Evolutionary conservation across 2,329 filamentous ascomycete genomes (phyloP).

Genomic region (Neonectria hederae): DNA sequence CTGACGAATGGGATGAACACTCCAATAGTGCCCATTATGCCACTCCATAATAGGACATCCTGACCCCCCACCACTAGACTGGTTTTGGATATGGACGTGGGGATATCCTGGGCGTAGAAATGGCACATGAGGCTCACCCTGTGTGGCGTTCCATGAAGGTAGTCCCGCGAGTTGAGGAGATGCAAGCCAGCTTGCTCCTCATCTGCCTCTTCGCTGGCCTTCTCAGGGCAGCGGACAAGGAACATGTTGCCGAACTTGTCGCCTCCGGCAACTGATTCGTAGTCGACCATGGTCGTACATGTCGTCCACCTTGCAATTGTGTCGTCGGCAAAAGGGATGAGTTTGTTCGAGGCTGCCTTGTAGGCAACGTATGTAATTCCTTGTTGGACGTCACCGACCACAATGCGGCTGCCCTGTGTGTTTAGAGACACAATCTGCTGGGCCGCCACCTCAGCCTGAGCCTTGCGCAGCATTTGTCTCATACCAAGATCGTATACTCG

Average conservation of each 20-base stretch:
- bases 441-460: conserved; percentile 80
- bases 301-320: conserved; percentile 90
- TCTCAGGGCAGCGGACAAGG: conserved; percentile 86
- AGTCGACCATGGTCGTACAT: conserved; percentile 93
- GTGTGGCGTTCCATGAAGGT: conserved; percentile 89
- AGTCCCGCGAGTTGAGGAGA: conserved; percentile 88
- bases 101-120: conserved; percentile 91
- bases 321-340: conserved; percentile 95
- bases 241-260: conserved; percentile 99
- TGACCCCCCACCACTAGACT: conserved; percentile 90
- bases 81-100: conserved; percentile 88
- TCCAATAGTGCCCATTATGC: conserved; percentile 92
- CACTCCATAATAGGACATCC: conserved; percentile 92
- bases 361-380: conserved; percentile 93
- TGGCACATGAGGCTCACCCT: conserved; percentile 87
- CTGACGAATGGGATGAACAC: conserved; percentile 91
- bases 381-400: conserved; percentile 93
- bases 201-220: conserved; percentile 88
- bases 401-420: conserved; percentile 88
- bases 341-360: conserved; percentile 88
- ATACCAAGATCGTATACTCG: conserved; percentile 93
- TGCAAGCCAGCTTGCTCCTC: conserved; percentile 91
- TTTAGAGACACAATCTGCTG: conserved; percentile 89
- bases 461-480: conserved; percentile 90
- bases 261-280: conserved; percentile 92